Evolutionary conservation across 257 asterid genomes (phyloP).

Genomic region (Nyctanthes arbortristis): DNA sequence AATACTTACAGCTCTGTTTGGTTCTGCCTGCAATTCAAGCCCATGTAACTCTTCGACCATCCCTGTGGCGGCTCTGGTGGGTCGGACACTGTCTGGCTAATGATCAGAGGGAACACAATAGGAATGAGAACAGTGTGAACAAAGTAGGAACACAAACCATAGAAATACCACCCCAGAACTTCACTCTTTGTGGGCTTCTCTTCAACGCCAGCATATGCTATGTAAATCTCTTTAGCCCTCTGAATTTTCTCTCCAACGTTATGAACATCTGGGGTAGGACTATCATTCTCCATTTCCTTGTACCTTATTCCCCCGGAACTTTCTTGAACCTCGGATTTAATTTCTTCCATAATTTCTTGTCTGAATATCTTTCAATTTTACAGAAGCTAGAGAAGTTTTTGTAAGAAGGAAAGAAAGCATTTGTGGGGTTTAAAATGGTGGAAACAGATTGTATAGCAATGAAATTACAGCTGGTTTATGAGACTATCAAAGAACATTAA

Average conservation of each 20-base stretch:
- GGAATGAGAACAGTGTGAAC: constrained; percentile 77
- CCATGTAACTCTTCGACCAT: constrained; percentile 55
- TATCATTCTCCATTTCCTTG: constrained; percentile 32
- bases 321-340: constrained; percentile 34
- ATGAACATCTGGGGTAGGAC: constrained; percentile 39
- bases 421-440: constrained; percentile 26
- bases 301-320: constrained; percentile 1
- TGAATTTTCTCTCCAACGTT: constrained; percentile 47
- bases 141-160: constrained; percentile 81
- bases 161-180: constrained; percentile 66
- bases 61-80: constrained; percentile 65
- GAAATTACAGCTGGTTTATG: constrained; percentile 73
- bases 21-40: constrained; percentile 49
- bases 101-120: constrained; percentile 70
- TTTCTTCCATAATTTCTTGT: constrained; percentile 40
- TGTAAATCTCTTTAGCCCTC: constrained; percentile 43
- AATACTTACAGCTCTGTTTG: constrained; percentile 67
- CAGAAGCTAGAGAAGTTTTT: background rate
- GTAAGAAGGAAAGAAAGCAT: constrained; percentile 38
- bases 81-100: constrained; percentile 63
- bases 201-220: constrained; percentile 42
- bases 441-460: constrained; percentile 16
- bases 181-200: constrained; percentile 68
- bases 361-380: constrained; percentile 19
- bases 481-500: constrained; percentile 51